Evolutionary conservation across 2,329 filamentous ascomycete species (phyloP).

Genomic region (Lomentospora prolificans): DNA sequence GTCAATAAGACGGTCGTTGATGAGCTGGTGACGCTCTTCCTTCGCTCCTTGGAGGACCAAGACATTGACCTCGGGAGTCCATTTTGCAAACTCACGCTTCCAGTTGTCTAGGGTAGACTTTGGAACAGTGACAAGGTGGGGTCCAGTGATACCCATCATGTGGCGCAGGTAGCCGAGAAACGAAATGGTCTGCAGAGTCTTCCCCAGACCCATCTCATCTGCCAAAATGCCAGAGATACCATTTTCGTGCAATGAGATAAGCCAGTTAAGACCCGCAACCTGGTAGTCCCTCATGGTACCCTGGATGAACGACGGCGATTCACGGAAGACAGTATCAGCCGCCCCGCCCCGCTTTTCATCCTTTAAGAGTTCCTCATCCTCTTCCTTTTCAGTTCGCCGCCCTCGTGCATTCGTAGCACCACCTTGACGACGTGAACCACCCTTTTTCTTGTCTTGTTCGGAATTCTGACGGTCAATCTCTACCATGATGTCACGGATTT

Average conservation of each 20-base stretch:
- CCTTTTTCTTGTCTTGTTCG: conserved; percentile 63
- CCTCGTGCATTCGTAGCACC: conserved; percentile 70
- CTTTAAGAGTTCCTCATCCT: conserved; percentile 79
- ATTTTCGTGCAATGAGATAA: conserved; percentile 95
- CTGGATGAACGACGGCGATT: conserved; percentile 83
- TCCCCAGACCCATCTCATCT: conserved; percentile 97
- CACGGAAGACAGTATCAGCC: conserved; percentile 83
- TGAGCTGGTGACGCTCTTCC: conserved; percentile 79
- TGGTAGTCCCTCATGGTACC: conserved; percentile 95
- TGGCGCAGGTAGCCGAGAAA: conserved; percentile 93
- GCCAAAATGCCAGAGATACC: conserved; percentile 96
- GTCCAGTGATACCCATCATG: conserved; percentile 78
- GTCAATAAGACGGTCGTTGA: conserved; percentile 82
- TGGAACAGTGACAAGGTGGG: conserved; percentile 83
- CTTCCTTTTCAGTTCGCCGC: conserved; percentile 90
- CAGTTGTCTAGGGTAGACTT: conserved; percentile 98
- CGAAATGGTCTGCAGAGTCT: conserved; percentile 94
- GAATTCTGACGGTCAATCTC: conserved; percentile 92
- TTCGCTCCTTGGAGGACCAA: conserved; percentile 91
- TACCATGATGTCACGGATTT: conserved; percentile 84
- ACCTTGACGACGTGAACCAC: conserved; percentile 58
- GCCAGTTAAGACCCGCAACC: conserved; percentile 89
- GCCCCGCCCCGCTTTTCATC: conserved; percentile 84
- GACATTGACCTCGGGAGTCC: conserved; percentile 94
- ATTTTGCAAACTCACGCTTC: conserved; percentile 86